Evolutionary conservation across 2,329 filamentous ascomycete genomes (phyloP).

Genomic region (Neonectria neomacrospora): DNA sequence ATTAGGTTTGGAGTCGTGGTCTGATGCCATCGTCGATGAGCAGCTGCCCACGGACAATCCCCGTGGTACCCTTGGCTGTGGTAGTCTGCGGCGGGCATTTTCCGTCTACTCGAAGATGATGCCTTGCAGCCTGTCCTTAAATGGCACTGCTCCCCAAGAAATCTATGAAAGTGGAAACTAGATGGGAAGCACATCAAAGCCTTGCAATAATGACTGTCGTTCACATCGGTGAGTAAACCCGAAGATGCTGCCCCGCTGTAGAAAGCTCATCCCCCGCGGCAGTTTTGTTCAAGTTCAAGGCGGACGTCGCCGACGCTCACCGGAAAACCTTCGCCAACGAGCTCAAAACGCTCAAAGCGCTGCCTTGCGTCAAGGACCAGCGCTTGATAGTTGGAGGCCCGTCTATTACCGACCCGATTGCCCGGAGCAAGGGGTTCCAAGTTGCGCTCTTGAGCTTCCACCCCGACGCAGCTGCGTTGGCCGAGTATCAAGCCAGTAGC

Average conservation of each 20-base stretch:
- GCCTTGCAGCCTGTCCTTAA: not conserved
- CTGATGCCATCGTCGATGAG: not conserved
- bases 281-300: constrained; percentile 63
- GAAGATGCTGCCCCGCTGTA: too few relatives aligned
- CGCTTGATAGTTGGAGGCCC: constrained; percentile 63
- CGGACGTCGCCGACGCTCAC: constrained; percentile 54
- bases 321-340: constrained; percentile 58
- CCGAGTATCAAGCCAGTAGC: constrained; percentile 62
- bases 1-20: not conserved
- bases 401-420: constrained; percentile 62
- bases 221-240: constrained; percentile 46
- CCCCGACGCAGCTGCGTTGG: constrained; percentile 55
- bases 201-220: constrained; percentile 47
- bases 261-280: not conserved
- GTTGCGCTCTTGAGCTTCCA: constrained; percentile 64
- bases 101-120: constrained; percentile 5
- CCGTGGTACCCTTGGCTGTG: not conserved
- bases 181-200: not conserved
- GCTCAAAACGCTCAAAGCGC: constrained; percentile 59
- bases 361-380: constrained; percentile 60
- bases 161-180: not conserved
- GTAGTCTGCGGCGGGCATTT: not conserved
- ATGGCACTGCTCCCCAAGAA: constrained; percentile 2
- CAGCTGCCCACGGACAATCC: not conserved
- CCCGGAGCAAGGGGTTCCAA: constrained; percentile 64